Conservation (phyloP, 768 basidiomycete species). For the Suillus discolor region DNA sequence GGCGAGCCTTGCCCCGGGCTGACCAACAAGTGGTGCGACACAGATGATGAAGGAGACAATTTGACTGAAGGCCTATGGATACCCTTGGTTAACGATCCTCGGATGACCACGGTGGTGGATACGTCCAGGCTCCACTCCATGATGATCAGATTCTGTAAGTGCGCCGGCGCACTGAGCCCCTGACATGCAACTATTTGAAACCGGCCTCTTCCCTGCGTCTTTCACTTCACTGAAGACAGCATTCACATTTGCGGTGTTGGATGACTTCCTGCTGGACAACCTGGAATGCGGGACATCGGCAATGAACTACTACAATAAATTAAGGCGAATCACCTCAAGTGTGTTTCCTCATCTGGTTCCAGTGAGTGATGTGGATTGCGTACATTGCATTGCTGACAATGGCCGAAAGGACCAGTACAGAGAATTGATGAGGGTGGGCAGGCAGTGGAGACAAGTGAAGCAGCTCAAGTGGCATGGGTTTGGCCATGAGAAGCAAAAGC, state of each 20-base stretch:
- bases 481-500: neutral
- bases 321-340: too few relatives aligned
- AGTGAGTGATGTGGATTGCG: neutral
- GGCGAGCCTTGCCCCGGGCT: slow-evolving; percentile 16
- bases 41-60: neutral
- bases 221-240: neutral
- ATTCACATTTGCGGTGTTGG: neutral
- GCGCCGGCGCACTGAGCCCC: neutral
- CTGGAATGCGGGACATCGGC: slow-evolving; percentile 17
- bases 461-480: too few relatives aligned
- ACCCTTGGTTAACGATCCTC: neutral
- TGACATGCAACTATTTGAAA: neutral
- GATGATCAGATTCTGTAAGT: neutral
- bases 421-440: neutral
- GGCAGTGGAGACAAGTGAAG: too few relatives aligned
- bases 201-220: slow-evolving; percentile 3
- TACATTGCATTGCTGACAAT: neutral
- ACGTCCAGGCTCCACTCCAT: neutral
- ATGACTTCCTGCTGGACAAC: slow-evolving; percentile 10
- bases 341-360: too few relatives aligned
- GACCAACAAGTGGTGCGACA: neutral
- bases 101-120: neutral
- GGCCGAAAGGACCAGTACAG: neutral
- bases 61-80: neutral
- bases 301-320: slow-evolving; percentile 9